Percentiles rank a stretch among this genome's conserved stretches.
Evolutionary conservation across 352 stramenopile genomes (phyloP).

Genomic region (Phytophthora pseudosyringae): DNA sequence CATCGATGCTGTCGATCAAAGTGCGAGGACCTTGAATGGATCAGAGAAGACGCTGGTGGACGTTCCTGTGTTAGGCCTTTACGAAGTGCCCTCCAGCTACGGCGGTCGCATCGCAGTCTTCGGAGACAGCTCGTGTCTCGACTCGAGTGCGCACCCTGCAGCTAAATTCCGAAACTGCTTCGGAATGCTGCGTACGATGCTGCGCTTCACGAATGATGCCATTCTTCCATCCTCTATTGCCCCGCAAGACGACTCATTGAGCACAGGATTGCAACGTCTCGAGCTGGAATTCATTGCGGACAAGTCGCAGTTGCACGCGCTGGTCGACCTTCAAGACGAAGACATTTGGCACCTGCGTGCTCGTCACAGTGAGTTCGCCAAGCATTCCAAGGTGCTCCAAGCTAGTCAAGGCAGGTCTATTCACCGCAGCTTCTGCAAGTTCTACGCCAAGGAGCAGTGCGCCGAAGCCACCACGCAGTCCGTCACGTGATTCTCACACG

Average conservation of each 20-base stretch:
- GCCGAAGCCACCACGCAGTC: conserved; percentile 46
- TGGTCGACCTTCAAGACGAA: conserved; percentile 21
- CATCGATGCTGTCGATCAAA: conserved; percentile 65
- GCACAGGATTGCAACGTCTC: conserved; percentile 35
- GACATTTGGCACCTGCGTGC: conserved; percentile 26
- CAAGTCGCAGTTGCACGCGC: conserved; percentile 21
- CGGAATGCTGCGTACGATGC: conserved; percentile 58
- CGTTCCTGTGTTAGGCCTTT: conserved; percentile 71
- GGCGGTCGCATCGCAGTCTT: conserved; percentile 80
- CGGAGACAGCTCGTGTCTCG: conserved; percentile 76
- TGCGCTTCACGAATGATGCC: conserved; percentile 68
- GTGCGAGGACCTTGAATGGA: conserved; percentile 54
- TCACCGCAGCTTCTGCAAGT: conserved; percentile 72
- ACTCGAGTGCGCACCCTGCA: conserved; percentile 57
- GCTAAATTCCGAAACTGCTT: conserved; percentile 66
- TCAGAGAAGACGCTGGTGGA: conserved; percentile 38
- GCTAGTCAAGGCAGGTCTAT: conserved; percentile 43
- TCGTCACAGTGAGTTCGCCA: conserved; percentile 33
- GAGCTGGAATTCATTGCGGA: conserved; percentile 44
- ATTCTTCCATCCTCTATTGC: conserved; percentile 21
- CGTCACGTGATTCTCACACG: conserved; percentile 36
- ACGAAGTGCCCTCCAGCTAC: conserved; percentile 62
- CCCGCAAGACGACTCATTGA: conserved; percentile 21
- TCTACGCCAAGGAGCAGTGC: conserved; percentile 65
- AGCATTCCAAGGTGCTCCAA: conserved; percentile 72